Conservation (phyloP, 225 moss, liverwort and hornwort genomes). For the Marchantia paleacea region DNA sequence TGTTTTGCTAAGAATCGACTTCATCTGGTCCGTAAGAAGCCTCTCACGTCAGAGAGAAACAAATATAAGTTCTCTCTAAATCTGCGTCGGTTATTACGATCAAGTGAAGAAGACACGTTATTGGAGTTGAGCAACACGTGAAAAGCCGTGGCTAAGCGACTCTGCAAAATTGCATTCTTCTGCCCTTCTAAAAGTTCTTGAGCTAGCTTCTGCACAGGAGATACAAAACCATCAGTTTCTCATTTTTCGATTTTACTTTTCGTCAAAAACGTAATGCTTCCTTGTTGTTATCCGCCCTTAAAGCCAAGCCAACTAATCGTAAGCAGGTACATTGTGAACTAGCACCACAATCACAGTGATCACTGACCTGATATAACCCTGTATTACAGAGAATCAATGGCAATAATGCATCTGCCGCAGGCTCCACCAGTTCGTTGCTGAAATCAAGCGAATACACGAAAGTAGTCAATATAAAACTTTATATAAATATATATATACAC, state of each 20-base stretch:
- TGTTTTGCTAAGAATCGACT: not conserved
- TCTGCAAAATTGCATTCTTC: conserved; percentile 73
- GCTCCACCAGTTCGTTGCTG: conserved; percentile 99
- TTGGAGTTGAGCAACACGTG: conserved; percentile 94
- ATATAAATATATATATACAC: conserved; percentile 7
- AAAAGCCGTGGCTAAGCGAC: conserved; percentile 95
- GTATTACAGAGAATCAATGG: conserved; percentile 92
- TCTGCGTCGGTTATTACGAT: conserved; percentile 91
- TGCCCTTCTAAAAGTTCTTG: conserved; percentile 93
- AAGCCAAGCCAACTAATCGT: not conserved
- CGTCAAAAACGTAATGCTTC: not conserved
- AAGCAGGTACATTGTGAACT: not conserved
- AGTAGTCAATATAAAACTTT: no score
- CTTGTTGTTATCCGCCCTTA: not conserved
- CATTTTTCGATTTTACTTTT: not conserved
- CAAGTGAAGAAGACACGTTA: conserved; percentile 92
- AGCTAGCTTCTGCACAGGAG: conserved; percentile 64
- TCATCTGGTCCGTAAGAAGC: conserved; percentile 94
- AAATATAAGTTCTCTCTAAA: conserved; percentile 93
- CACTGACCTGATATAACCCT: conserved; percentile 80
- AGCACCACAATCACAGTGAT: not conserved
- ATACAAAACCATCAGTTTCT: not conserved
- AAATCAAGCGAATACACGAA: not conserved
- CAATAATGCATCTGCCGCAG: conserved; percentile 88
- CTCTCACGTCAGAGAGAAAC: conserved; percentile 95